A percentile compares a stretch with the other conserved stretches of the same genome.
phyloP scores from a whole-genome alignment of 306 rosid genomes.

The Hylodesmum podocarpum region DNA sequence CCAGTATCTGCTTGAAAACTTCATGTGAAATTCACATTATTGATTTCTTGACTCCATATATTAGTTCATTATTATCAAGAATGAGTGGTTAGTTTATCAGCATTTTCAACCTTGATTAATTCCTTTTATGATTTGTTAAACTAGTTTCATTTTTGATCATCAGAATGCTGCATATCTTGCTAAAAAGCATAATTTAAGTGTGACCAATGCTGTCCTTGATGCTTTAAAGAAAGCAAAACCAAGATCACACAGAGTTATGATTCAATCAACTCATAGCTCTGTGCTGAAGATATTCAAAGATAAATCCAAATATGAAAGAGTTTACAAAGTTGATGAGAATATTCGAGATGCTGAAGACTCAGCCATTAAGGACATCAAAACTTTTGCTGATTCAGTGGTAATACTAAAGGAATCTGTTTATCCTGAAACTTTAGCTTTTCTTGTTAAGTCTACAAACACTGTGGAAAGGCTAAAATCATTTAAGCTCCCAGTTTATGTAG shows the following conservation, averaged over 20 bases:
- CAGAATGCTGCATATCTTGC: conserved; percentile 87
- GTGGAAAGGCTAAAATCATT: conserved; percentile 44
- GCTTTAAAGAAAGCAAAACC: conserved; percentile 57
- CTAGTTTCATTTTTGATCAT: conserved; percentile 15
- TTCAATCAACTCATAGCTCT: conserved; percentile 71
- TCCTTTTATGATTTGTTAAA: not conserved
- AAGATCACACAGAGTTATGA: conserved; percentile 52
- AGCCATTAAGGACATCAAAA: conserved; percentile 58
- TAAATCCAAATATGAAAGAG: conserved; percentile 55
- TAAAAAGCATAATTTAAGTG: conserved; percentile 37
- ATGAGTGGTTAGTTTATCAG: not conserved
- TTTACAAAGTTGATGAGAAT: conserved; percentile 58
- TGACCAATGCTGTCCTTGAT: conserved; percentile 49
- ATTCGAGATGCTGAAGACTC: conserved; percentile 41
- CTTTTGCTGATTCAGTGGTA: conserved; percentile 76
- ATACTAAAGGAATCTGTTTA: conserved; percentile 57
- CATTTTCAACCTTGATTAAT: not conserved
- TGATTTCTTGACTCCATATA: not conserved
- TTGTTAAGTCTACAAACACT: conserved; percentile 40
- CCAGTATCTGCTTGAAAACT: not conserved
- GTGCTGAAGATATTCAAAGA: conserved; percentile 60
- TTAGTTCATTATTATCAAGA: conserved; percentile 13
- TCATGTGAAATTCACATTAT: not conserved
- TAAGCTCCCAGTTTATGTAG: conserved; percentile 68
- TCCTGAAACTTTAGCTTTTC: conserved; percentile 42